Evolutionary conservation across 805 yeast genomes (phyloP).

Genomic region (Saccharomycopsis amapae): DNA sequence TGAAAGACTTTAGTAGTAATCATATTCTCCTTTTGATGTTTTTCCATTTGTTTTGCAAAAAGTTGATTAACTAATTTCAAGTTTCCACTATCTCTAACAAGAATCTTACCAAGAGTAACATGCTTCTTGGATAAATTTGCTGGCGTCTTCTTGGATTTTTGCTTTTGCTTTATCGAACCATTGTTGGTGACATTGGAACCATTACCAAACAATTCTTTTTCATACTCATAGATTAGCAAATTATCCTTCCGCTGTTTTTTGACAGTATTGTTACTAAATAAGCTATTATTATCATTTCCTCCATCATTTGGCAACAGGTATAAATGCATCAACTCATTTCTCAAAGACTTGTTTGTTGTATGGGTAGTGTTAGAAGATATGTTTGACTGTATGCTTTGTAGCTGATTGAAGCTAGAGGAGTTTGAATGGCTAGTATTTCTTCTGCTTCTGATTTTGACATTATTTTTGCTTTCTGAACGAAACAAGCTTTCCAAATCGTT

Average conservation of each 20-base stretch:
- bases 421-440: neutral
- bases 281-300: neutral
- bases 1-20: neutral
- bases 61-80: constrained; percentile 15
- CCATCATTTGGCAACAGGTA: constrained; percentile 11
- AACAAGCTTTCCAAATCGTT: neutral
- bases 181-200: constrained; percentile 1
- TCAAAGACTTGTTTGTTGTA: constrained; percentile 12
- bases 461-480: too few relatives aligned
- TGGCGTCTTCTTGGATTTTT: neutral
- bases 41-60: neutral
- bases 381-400: constrained; percentile 11
- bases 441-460: too few relatives aligned
- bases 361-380: neutral
- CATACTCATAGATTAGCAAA: constrained; percentile 17
- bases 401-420: constrained; percentile 5
- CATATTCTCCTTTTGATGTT: constrained; percentile 2
- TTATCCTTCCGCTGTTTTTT: constrained; percentile 12
- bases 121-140: neutral
- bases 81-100: constrained; percentile 16
- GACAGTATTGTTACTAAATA: neutral
- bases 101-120: constrained; percentile 11
- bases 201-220: constrained; percentile 11
- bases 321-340: constrained; percentile 18
- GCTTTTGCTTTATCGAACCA: constrained; percentile 1